Percentiles rank a stretch among this genome's conserved stretches.
Conservation (phyloP, 2,329 filamentous ascomycete genomes). For the Cadophora sp. region DNA sequence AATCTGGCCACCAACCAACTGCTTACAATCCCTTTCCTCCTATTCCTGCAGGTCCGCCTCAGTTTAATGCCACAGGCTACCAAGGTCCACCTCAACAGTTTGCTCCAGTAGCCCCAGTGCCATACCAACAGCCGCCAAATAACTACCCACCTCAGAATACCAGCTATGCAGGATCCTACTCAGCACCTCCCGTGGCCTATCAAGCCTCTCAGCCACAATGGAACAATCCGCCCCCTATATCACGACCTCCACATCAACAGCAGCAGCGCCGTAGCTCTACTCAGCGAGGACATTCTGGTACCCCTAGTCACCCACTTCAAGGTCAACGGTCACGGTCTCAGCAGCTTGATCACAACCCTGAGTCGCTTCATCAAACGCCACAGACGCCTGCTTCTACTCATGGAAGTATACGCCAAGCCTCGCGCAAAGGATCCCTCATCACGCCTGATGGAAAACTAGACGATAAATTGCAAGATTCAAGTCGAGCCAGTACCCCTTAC, state of each 20-base stretch:
- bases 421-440: constrained; percentile 14
- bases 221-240: constrained; percentile 27
- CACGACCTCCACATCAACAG: constrained; percentile 25
- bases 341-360: constrained; percentile 22
- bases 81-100: constrained; percentile 32
- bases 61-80: constrained; percentile 29
- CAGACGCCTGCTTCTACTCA: constrained; percentile 27
- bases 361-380: constrained; percentile 26
- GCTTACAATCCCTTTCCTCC: constrained; percentile 31
- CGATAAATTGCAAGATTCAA: constrained; percentile 25
- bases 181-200: constrained; percentile 22
- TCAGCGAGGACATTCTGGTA: constrained; percentile 25
- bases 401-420: constrained; percentile 24
- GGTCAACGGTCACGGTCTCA: constrained; percentile 18
- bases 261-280: constrained; percentile 27
- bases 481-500: constrained; percentile 27
- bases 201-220: constrained; percentile 30
- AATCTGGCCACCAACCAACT: constrained; percentile 31
- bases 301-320: constrained; percentile 28
- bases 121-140: constrained; percentile 34
- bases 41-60: constrained; percentile 27
- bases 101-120: constrained; percentile 23
- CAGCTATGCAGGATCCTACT: constrained; percentile 27
- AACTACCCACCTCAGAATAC: constrained; percentile 29
- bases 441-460: not conserved